Base-by-base conservation (phyloP, 1,284 basidiomycete species). In the Cerrena zonata region DNA sequence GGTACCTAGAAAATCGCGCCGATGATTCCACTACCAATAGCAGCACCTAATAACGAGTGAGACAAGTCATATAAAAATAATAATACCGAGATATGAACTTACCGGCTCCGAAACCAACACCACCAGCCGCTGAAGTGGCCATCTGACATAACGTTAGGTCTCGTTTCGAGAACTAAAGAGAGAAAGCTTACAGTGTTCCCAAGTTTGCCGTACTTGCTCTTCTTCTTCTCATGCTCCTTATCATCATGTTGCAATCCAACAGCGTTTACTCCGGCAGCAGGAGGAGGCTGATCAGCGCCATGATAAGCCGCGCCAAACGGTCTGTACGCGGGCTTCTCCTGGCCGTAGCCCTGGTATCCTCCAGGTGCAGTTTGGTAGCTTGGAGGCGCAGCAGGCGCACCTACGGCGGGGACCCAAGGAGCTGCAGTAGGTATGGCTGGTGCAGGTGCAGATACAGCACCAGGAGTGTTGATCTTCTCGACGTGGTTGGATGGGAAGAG, bases 71-170 rank as follows among this genome's bases (percentile, higher is more conserved):
- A n/a, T n/a, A n/a, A n/a, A n/a, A n/a, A n/a, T n/a, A n/a, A 5
- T 15, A 34, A 34, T 34, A 15, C 30, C 15, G 19, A 47, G 40
- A 37, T 21, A 38, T 22, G 12, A 30, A 50, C 40, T 43, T 39
- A 76, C 77, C 77, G 48, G 79, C 83, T 57, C 85, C 84, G 55
- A 87, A 86, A 7, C 85, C 85, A 48, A 81, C 76, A 62, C 86
- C 86, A 41, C 84, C 84, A 2, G 76, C 85, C 38, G 85, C 84
- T 43, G 81, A 78, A 44, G 78, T 73, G 3, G 82, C 83, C 71
- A 86, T 75, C 82, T 82, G 45, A 18, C 34, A 51, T n/a, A n/a
- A n/a, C n/a, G 52, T 27, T 45, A 34, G 5, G 43, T 36, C 47
- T 49, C 12, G 48, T 25, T 39, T 19, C 45, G 38, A 19, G 26